These are phyloP conservation scores for Fusarium caatingaense DNA, from an alignment of 2,329 filamentous ascomycete genomes.

Conservation along the genomic window DNA sequence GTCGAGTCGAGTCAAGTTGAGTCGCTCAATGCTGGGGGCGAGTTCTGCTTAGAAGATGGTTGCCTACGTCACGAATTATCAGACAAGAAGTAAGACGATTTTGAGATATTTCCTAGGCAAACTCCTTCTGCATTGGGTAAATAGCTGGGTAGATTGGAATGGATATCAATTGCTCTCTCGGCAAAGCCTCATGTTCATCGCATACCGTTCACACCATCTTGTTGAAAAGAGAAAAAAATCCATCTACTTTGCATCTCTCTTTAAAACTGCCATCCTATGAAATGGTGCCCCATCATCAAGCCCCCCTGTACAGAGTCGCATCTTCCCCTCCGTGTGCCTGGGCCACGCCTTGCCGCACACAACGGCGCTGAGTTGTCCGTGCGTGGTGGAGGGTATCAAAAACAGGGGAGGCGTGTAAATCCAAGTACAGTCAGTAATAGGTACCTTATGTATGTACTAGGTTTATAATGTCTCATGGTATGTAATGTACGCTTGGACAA, in stretches of 20 bases:
- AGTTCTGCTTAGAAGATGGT: conserved; percentile 22
- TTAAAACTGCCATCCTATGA: conserved; percentile 50
- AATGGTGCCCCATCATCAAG: conserved; percentile 58
- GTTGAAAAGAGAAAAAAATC: conserved; percentile 9
- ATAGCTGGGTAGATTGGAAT: conserved; percentile 20
- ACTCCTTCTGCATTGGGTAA: conserved; percentile 31
- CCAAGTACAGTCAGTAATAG: background rate
- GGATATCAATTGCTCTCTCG: conserved; percentile 13
- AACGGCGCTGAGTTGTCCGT: conserved; percentile 49
- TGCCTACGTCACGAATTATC: conserved; percentile 25
- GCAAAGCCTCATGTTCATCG: conserved; percentile 22
- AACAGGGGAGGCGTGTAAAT: conserved; percentile 35
- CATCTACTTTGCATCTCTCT: conserved; percentile 33
- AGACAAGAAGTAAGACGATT: conserved; percentile 14
- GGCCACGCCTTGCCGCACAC: conserved; percentile 39
- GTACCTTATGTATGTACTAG: background rate
- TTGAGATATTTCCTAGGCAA: conserved; percentile 4
- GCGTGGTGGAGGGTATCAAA: conserved; percentile 47
- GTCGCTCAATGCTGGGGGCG: conserved; percentile 1
- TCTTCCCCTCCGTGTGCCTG: conserved; percentile 40
- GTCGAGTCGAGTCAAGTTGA: background rate
- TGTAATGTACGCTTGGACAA: conserved; percentile 40
- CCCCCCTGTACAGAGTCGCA: conserved; percentile 36
- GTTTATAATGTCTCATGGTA: conserved; percentile 14
- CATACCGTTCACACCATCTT: conserved; percentile 38